phyloP scores from a whole-genome alignment of 1,284 basidiomycete species.

The Ganoderma sinense region DNA sequence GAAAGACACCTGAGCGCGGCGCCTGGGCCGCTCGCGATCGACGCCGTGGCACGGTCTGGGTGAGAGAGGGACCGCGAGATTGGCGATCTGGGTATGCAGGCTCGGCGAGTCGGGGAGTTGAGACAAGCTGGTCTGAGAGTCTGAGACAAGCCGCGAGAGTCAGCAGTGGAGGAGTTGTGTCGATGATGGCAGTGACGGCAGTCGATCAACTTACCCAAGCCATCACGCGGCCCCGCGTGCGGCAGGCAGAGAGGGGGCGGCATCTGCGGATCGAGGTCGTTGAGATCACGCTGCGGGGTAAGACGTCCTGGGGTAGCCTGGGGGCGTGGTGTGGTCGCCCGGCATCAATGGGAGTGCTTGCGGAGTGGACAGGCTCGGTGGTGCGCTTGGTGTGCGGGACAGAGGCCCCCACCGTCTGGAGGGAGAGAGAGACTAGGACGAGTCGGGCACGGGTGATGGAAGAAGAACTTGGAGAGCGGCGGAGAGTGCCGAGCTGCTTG shows the following conservation, averaged over 20 bases:
- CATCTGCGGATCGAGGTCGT: slow-evolving; percentile 7
- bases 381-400: background rate
- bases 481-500: slow-evolving; percentile 21
- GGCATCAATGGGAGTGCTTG: background rate
- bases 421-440: background rate
- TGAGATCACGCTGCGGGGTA: background rate
- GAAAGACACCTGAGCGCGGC: background rate
- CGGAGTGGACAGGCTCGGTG: slow-evolving; percentile 9
- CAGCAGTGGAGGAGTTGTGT: background rate
- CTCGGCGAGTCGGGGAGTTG: background rate
- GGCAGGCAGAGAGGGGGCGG: slow-evolving; percentile 15
- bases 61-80: background rate
- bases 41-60: background rate
- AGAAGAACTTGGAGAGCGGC: background rate
- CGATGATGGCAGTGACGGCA: slow-evolving; percentile 7
- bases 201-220: slow-evolving; percentile 15
- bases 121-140: background rate
- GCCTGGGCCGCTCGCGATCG: background rate
- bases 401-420: background rate
- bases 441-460: background rate
- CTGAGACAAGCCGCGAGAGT: background rate
- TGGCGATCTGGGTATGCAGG: background rate
- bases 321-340: slow-evolving; percentile 5
- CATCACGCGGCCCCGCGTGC: slow-evolving; percentile 19
- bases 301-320: slow-evolving; percentile 19